phyloP scores from a whole-genome alignment of 2,329 filamentous ascomycete genomes.

The Polychaeton citri region DNA sequence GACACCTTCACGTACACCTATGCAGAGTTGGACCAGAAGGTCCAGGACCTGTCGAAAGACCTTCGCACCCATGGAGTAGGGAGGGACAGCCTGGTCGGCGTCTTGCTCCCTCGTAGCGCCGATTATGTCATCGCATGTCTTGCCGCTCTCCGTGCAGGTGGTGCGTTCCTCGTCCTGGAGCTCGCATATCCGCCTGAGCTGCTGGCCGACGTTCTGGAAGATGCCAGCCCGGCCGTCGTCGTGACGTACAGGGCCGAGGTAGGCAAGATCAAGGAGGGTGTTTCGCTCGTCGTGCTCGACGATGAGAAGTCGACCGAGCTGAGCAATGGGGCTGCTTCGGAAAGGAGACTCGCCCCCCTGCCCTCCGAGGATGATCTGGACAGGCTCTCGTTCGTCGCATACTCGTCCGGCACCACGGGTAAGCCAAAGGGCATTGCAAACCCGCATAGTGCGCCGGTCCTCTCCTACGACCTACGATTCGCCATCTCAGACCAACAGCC shows the following conservation, averaged over 20 bases:
- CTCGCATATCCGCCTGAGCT: constrained; percentile 63
- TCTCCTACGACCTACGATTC: constrained; percentile 63
- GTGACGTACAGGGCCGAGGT: constrained; percentile 54
- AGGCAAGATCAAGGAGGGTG: constrained; percentile 48
- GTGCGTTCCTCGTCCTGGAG: constrained; percentile 69
- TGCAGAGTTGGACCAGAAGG: constrained; percentile 54
- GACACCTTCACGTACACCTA: constrained; percentile 56
- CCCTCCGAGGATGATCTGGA: constrained; percentile 57
- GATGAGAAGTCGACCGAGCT: constrained; percentile 16
- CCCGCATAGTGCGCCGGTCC: constrained; percentile 58
- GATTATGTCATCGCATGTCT: constrained; percentile 70
- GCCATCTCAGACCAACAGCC: constrained; percentile 53
- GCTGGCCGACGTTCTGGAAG: constrained; percentile 62
- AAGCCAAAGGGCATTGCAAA: constrained; percentile 75
- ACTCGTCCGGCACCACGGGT: constrained; percentile 66
- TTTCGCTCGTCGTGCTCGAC: constrained; percentile 55
- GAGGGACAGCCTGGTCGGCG: constrained; percentile 60
- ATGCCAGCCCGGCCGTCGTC: constrained; percentile 58
- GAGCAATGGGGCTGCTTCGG: constrained; percentile 20
- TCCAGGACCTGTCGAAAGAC: constrained; percentile 48
- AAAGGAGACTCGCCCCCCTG: constrained; percentile 19
- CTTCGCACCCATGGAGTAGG: constrained; percentile 56
- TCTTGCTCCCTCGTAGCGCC: constrained; percentile 61
- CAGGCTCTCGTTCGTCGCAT: constrained; percentile 65
- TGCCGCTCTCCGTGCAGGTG: constrained; percentile 63